Evolutionary conservation across 768 basidiomycete species (phyloP), one percentile per base, ranked within the genome.

Genomic region (Tephrocybe sp.): DNA sequence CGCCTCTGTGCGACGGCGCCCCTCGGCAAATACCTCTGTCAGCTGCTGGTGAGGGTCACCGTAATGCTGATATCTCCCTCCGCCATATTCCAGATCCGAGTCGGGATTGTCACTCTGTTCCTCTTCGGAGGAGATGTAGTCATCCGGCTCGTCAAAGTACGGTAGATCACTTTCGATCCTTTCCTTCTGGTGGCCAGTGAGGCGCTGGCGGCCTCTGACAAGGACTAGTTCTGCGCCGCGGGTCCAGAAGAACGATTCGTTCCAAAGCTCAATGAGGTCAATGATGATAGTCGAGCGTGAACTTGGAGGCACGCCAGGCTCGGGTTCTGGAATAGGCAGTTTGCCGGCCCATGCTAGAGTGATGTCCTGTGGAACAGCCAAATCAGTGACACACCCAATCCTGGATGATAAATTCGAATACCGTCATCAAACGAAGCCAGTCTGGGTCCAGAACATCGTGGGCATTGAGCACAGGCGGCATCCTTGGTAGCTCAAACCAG

Each of bases 251-350:
- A 90, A 93, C 8, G 80, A 81, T 25, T 70, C 64, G 64, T 93
- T 93, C 90, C 90, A 93, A 24, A 88, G 70, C 55, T 91, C 82
- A 56, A 93, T 72, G 25, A 93, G 75, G 62, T 90, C 86, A n/a
- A 80, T 80, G 10, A 81, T 68, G 40, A 91, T 73, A 10, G 69
- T 72, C 20, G 86, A 77, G 12, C 83, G 79, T 59, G 79, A 83
- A 10, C 83, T 80, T 24, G 74, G 63, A 50, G 73, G 72, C 15
- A 81, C 80, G 50, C 69, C 72, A 41, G 68, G 71, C 32, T 72
- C 62, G 38, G 77, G 65, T 15, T 74, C 74, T 1, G 83, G 78
- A 23, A 87, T 77, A 2, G 89, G 88, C 49, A 91, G 75, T 54
- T 79, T 81, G n/a, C 86, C 86, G 15, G 79, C 75, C 90, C 90